These are phyloP conservation scores for Daedaleopsis sinensis DNA, from an alignment of 768 basidiomycete species.

Conservation along the genomic window DNA sequence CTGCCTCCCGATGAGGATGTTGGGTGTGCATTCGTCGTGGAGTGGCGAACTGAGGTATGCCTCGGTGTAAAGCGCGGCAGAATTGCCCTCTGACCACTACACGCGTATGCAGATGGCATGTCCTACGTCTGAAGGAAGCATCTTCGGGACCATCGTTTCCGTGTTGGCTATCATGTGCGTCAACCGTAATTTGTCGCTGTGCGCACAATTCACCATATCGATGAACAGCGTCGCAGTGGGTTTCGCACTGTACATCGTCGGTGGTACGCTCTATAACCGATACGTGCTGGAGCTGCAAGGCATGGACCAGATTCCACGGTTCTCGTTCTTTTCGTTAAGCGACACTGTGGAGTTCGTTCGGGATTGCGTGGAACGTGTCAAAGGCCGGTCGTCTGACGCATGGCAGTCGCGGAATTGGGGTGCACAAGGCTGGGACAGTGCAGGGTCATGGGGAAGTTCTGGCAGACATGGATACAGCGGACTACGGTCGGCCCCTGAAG, in stretches of 20 bases:
- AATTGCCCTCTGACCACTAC: neutral
- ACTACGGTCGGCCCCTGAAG: conserved; percentile 27
- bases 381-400: conserved; percentile 22
- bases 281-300: conserved; percentile 74
- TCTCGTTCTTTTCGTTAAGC: conserved; percentile 40
- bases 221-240: conserved; percentile 53
- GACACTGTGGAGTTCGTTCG: conserved; percentile 29
- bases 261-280: conserved; percentile 77
- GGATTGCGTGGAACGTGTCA: conserved; percentile 25
- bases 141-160: conserved; percentile 54
- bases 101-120: conserved; percentile 63
- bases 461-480: conserved; percentile 28
- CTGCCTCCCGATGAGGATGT: conserved; percentile 67
- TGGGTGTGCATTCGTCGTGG: conserved; percentile 79
- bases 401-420: conserved; percentile 29
- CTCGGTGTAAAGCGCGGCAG: neutral
- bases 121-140: conserved; percentile 59
- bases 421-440: conserved; percentile 19
- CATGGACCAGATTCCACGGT: conserved; percentile 72
- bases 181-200: neutral
- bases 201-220: neutral
- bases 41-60: conserved; percentile 82
- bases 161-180: conserved; percentile 65
- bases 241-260: conserved; percentile 64
- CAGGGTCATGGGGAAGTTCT: conserved; percentile 19